Percentiles rank a stretch among this genome's conserved stretches.
These are phyloP conservation scores for Huntiella decipiens DNA, from an alignment of 2,329 filamentous ascomycete genomes.

Conservation along the genomic window DNA sequence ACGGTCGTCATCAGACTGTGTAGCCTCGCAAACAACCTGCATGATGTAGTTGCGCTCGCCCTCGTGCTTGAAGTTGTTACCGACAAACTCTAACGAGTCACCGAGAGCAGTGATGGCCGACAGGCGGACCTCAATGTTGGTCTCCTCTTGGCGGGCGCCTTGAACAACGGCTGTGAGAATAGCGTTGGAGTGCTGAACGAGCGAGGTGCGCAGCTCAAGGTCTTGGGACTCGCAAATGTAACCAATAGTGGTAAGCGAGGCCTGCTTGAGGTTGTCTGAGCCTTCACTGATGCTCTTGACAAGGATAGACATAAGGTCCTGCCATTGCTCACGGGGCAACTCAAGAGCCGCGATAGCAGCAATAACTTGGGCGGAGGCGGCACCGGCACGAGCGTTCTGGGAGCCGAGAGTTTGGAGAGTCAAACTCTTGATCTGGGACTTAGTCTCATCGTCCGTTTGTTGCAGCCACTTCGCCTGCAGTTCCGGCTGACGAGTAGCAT, in stretches of 20 bases:
- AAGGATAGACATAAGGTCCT: conserved; percentile 69
- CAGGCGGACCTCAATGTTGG: conserved; percentile 74
- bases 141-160: conserved; percentile 89
- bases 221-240: conserved; percentile 97
- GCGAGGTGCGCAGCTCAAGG: conserved; percentile 58
- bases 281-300: conserved; percentile 87
- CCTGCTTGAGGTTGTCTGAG: conserved; percentile 74
- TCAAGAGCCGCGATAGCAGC: conserved; percentile 90
- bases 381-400: conserved; percentile 61
- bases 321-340: conserved; percentile 82
- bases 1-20: conserved; percentile 73
- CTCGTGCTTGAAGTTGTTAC: conserved; percentile 97
- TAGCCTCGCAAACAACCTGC: conserved; percentile 98
- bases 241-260: conserved; percentile 87
- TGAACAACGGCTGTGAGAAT: conserved; percentile 96
- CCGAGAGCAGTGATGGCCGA: conserved; percentile 87
- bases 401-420: conserved; percentile 77
- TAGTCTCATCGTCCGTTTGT: conserved; percentile 63
- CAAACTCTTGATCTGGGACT: conserved; percentile 71
- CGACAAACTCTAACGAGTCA: conserved; percentile 92
- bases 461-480: conserved; percentile 87
- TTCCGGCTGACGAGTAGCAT: conserved; percentile 68
- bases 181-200: conserved; percentile 81
- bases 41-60: conserved; percentile 99
- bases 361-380: conserved; percentile 85